Conservation (phyloP, 2,329 filamentous ascomycete genomes). For the Fusarium sp. region DNA sequence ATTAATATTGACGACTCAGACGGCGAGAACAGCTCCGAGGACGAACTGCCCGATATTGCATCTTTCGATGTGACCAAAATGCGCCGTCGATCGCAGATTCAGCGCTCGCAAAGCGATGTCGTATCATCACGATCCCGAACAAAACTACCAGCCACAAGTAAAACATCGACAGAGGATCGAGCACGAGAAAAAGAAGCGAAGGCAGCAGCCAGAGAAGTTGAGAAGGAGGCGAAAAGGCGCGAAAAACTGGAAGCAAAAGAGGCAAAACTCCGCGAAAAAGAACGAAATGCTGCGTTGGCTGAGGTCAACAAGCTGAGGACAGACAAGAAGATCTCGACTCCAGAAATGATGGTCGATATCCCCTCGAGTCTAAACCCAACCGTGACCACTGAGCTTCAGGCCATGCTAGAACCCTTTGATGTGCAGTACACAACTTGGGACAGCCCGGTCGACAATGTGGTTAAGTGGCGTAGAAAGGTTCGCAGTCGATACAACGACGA, state of each 20-base stretch:
- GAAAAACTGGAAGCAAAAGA: constrained; percentile 73
- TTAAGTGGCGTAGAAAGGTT: constrained; percentile 79
- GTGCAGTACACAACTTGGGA: constrained; percentile 62
- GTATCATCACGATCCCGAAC: constrained; percentile 40
- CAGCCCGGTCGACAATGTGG: constrained; percentile 63
- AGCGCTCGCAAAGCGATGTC: constrained; percentile 53
- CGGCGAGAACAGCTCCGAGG: constrained; percentile 54
- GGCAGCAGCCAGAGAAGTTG: constrained; percentile 63
- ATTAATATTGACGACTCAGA: constrained; percentile 57
- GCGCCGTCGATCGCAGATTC: constrained; percentile 43
- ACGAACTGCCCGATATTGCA: constrained; percentile 64
- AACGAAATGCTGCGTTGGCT: constrained; percentile 73
- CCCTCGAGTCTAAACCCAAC: constrained; percentile 67
- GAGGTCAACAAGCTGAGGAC: constrained; percentile 80
- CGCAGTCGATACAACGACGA: constrained; percentile 72
- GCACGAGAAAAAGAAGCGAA: constrained; percentile 60
- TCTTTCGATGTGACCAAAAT: constrained; percentile 56
- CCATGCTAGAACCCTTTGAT: constrained; percentile 64
- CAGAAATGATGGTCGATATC: constrained; percentile 83
- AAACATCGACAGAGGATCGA: constrained; percentile 55
- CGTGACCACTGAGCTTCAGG: constrained; percentile 61
- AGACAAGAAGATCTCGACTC: constrained; percentile 79
- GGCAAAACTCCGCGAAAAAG: constrained; percentile 72
- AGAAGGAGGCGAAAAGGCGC: constrained; percentile 67
- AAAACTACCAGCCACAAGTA: constrained; percentile 43